A percentile compares a stretch with the other conserved stretches of the same genome.
phyloP scores from a whole-genome alignment of 2,329 filamentous ascomycete species.

The Teratosphaeria pseudoeucalypti region DNA sequence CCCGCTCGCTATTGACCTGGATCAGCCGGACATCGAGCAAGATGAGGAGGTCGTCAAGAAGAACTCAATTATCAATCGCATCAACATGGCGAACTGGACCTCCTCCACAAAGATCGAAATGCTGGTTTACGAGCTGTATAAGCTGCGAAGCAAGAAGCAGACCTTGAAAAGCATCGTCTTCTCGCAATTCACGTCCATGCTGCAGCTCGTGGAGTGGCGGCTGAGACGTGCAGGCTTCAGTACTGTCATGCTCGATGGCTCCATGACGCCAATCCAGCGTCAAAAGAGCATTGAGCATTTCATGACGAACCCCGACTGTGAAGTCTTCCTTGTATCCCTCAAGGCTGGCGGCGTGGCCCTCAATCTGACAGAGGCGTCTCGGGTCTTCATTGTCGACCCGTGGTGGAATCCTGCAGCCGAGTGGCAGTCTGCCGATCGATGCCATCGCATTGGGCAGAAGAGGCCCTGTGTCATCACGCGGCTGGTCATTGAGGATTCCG shows the following conservation, averaged over 20 bases:
- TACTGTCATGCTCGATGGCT: slow-evolving; percentile 95
- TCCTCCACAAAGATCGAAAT: slow-evolving; percentile 97
- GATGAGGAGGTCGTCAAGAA: slow-evolving; percentile 82
- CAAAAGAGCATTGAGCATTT: slow-evolving; percentile 81
- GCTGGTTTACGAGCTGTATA: slow-evolving; percentile 86
- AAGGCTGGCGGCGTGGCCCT: slow-evolving; percentile 94
- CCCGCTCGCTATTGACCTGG: slow-evolving; percentile 76
- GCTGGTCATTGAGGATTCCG: slow-evolving; percentile 91
- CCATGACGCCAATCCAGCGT: slow-evolving; percentile 88
- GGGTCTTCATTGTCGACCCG: slow-evolving; percentile 94
- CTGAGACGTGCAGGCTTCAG: slow-evolving; percentile 93
- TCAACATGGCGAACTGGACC: slow-evolving; percentile 98
- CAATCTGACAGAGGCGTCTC: slow-evolving; percentile 87
- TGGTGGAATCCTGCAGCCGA: slow-evolving; percentile 62
- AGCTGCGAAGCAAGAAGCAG: slow-evolving; percentile 80
- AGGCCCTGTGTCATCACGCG: slow-evolving; percentile 90
- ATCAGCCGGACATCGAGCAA: slow-evolving; percentile 91
- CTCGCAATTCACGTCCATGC: slow-evolving; percentile 93
- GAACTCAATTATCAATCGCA: slow-evolving; percentile 94
- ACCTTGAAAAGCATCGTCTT: slow-evolving; percentile 97
- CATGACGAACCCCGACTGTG: slow-evolving; percentile 87
- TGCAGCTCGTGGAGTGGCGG: slow-evolving; percentile 94
- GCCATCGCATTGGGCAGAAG: slow-evolving; percentile 87
- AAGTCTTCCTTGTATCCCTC: slow-evolving; percentile 90
- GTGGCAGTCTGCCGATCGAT: slow-evolving; percentile 85